A percentile compares a stretch with the other conserved stretches of the same genome.
phyloP scores from a whole-genome alignment of 305 asterid genomes.

The Fraxinus paxiana region DNA sequence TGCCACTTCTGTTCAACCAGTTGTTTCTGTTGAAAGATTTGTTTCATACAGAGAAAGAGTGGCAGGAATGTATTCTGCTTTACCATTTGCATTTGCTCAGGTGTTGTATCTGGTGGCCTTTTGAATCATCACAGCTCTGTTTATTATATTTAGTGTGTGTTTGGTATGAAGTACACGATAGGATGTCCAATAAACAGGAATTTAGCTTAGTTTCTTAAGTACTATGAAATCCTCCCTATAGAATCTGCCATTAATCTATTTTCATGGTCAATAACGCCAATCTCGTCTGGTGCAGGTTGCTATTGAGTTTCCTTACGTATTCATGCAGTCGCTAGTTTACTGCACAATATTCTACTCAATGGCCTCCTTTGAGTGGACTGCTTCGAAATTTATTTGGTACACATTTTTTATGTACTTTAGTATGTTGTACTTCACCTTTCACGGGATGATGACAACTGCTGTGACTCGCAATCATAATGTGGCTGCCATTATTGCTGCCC shows the following conservation, averaged over 20 bases:
- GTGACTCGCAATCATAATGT: constrained; percentile 91
- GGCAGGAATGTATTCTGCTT: constrained; percentile 92
- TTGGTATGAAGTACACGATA: not conserved
- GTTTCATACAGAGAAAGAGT: constrained; percentile 93
- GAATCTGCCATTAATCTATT: not conserved
- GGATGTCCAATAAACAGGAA: not conserved
- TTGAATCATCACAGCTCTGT: constrained; percentile 11
- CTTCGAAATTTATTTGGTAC: constrained; percentile 67
- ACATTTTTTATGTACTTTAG: constrained; percentile 73
- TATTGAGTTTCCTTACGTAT: constrained; percentile 80
- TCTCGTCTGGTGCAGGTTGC: constrained; percentile 55
- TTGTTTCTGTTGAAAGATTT: constrained; percentile 86
- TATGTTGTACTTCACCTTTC: constrained; percentile 79
- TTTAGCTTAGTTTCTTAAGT: constrained; percentile 1
- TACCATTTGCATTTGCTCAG: constrained; percentile 91
- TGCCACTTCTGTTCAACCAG: constrained; percentile 84
- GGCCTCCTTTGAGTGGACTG: constrained; percentile 82
- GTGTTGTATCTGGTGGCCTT: constrained; percentile 30
- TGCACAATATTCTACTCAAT: constrained; percentile 65
- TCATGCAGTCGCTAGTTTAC: constrained; percentile 65
- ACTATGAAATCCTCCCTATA: not conserved
- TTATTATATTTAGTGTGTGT: not conserved
- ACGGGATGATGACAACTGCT: constrained; percentile 98
- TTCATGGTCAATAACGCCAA: not conserved
- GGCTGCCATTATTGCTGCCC: constrained; percentile 85